Percentiles rank a stretch among this genome's conserved stretches.
phyloP scores from a whole-genome alignment of 495 filamentous ascomycete genomes.

The Xylaria curta region DNA sequence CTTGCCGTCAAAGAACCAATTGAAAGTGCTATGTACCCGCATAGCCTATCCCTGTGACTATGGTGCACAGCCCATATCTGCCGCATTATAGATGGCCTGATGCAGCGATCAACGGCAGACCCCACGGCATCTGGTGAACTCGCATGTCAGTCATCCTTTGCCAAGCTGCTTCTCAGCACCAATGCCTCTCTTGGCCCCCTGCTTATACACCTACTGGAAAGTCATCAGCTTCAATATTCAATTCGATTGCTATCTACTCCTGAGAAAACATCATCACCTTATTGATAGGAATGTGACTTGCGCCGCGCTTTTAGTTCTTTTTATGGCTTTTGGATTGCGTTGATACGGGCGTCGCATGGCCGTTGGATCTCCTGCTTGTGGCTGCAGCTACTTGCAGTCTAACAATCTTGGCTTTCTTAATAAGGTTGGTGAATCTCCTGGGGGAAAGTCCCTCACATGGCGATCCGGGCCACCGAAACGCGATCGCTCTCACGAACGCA shows the following conservation, averaged over 20 bases:
- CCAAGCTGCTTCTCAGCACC: slow-evolving; percentile 22
- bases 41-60: slow-evolving; percentile 7
- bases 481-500: slow-evolving; percentile 13
- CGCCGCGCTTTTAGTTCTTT: not conserved
- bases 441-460: slow-evolving; percentile 22
- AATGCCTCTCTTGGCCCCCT: slow-evolving; percentile 25
- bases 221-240: not conserved
- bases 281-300: not conserved
- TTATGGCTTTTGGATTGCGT: not conserved
- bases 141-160: slow-evolving; percentile 10
- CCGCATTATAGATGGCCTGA: slow-evolving; percentile 13
- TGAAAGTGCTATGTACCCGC: not conserved
- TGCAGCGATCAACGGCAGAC: slow-evolving; percentile 17
- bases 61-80: slow-evolving; percentile 19
- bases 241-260: not conserved
- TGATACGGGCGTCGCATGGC: not conserved
- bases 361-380: slow-evolving; percentile 13
- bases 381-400: slow-evolving; percentile 18
- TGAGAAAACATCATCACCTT: not conserved
- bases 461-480: slow-evolving; percentile 3
- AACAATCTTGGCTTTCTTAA: slow-evolving; percentile 19
- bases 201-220: not conserved
- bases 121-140: slow-evolving; percentile 17
- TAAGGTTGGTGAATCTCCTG: slow-evolving; percentile 5
- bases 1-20: slow-evolving; percentile 10